phyloP scores from a whole-genome alignment of 164 flowering plant genomes.

The Litsea cubeba region DNA sequence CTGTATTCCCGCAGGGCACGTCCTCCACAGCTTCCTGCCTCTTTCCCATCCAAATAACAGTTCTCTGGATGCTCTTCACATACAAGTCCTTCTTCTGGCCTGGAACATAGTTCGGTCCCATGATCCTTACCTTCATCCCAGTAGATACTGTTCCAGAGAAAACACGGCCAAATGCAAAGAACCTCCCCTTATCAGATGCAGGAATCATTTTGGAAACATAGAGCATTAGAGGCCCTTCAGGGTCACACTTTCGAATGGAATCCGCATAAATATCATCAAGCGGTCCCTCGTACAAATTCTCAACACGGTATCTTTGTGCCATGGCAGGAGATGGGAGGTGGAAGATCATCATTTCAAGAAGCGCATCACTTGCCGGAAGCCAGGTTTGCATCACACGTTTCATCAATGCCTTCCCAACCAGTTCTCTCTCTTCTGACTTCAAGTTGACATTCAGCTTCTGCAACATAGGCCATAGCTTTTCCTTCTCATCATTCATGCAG shows the following conservation, averaged over 20 bases:
- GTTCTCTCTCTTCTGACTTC: constrained; percentile 31
- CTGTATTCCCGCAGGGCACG: constrained; percentile 36
- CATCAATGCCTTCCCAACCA: constrained; percentile 31
- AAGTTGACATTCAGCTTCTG: constrained; percentile 26
- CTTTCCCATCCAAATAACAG: constrained; percentile 39
- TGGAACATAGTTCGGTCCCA: constrained; percentile 34
- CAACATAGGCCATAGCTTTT: constrained; percentile 32
- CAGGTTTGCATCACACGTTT: constrained; percentile 37
- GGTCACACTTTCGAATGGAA: constrained; percentile 33
- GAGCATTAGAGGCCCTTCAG: constrained; percentile 33
- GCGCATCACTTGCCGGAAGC: constrained; percentile 29
- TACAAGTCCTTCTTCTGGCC: constrained; percentile 34
- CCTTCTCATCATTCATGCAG: constrained; percentile 38
- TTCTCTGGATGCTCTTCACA: constrained; percentile 31
- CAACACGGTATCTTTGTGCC: constrained; percentile 33
- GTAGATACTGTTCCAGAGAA: constrained; percentile 29
- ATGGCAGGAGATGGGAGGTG: constrained; percentile 34
- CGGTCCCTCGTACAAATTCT: constrained; percentile 34
- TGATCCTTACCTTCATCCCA: constrained; percentile 32
- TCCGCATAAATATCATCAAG: constrained; percentile 31
- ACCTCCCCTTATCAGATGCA: constrained; percentile 33
- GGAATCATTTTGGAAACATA: constrained; percentile 37
- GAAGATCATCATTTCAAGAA: constrained; percentile 33
- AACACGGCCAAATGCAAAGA: constrained; percentile 38
- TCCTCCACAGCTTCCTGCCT: constrained; percentile 37